phyloP scores from a whole-genome alignment of 2,329 filamentous ascomycete genomes.

The Rutstroemia sp. region DNA sequence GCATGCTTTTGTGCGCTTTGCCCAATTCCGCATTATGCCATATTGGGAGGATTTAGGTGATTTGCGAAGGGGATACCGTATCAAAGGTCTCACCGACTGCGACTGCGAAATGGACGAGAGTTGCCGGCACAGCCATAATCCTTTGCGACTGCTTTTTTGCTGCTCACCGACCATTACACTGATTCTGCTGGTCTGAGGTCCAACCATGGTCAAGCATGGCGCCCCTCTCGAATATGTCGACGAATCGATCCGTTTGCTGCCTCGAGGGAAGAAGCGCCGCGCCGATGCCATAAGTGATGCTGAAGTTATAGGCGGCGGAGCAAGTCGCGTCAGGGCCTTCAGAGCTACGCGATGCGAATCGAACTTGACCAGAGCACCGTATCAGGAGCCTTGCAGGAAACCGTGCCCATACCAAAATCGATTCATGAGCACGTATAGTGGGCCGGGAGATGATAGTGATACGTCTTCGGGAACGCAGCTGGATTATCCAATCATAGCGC shows the following conservation, averaged over 20 bases:
- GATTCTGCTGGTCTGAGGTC: no score
- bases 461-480: no score
- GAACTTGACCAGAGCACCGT: no score
- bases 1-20: not conserved
- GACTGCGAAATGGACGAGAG: not conserved
- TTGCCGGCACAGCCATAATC: not conserved
- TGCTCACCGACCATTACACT: not conserved
- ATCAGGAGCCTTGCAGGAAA: no score
- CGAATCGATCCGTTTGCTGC: not conserved
- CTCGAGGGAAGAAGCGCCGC: conserved; percentile 1
- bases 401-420: no score
- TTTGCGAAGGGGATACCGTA: not conserved
- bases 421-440: no score
- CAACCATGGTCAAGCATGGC: not conserved
- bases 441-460: no score
- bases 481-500: no score
- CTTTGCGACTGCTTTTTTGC: not conserved
- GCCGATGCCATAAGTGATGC: not conserved
- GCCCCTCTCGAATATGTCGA: not conserved
- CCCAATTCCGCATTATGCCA: not conserved
- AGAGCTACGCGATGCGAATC: no score
- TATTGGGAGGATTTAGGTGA: not conserved
- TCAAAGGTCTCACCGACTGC: not conserved
- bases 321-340: not conserved
- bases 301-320: not conserved